phyloP scores from a whole-genome alignment of 495 filamentous ascomycete genomes.

The Eremomyces bilateralis region DNA sequence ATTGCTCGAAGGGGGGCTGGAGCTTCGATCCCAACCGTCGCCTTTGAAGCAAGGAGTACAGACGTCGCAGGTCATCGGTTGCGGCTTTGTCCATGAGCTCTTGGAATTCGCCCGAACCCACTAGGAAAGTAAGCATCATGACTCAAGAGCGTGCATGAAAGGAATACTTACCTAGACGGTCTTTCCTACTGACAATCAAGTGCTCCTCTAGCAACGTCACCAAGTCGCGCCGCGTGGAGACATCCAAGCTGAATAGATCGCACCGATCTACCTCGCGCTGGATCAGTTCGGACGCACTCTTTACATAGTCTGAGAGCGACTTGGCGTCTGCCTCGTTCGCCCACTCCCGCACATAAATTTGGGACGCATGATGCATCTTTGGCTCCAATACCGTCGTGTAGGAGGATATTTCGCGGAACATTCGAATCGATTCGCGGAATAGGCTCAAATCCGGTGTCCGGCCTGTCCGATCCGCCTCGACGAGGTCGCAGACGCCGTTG shows the following conservation, averaged over 20 bases:
- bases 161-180: constrained; percentile 9
- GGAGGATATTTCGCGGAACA: constrained; percentile 61
- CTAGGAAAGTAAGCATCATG: constrained; percentile 1
- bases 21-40: constrained; percentile 41
- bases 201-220: constrained; percentile 44
- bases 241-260: constrained; percentile 56
- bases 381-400: constrained; percentile 68
- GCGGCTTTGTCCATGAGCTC: constrained; percentile 45
- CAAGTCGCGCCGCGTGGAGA: constrained; percentile 55
- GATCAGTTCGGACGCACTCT: constrained; percentile 40
- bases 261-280: constrained; percentile 48
- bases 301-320: constrained; percentile 49
- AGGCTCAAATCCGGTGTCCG: constrained; percentile 30
- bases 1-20: constrained; percentile 47
- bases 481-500: constrained; percentile 50
- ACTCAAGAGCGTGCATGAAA: not conserved
- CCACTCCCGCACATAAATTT: constrained; percentile 39
- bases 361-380: constrained; percentile 41
- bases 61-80: constrained; percentile 41
- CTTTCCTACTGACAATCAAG: constrained; percentile 38
- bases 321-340: constrained; percentile 33
- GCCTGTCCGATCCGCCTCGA: constrained; percentile 44
- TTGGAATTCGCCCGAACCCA: constrained; percentile 30
- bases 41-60: constrained; percentile 53
- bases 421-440: constrained; percentile 47